A percentile compares a stretch with the other conserved stretches of the same genome.
Conservation (phyloP, 495 filamentous ascomycete species). For the Penicillium arizonense region DNA sequence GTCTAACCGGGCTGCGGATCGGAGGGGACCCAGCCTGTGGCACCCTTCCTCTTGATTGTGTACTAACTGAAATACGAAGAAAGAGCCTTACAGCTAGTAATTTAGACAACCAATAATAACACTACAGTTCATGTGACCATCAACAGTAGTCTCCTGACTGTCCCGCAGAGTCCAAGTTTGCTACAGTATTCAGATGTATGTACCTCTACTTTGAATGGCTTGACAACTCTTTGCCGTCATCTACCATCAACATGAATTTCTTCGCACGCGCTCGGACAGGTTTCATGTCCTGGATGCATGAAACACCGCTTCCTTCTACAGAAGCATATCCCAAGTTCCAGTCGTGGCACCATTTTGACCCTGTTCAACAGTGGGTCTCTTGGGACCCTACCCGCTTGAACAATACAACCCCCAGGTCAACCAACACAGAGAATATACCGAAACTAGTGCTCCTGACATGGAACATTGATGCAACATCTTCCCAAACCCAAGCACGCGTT, state of each 20-base stretch:
- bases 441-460: constrained; percentile 16
- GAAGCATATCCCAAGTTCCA: constrained; percentile 4
- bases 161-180: no score
- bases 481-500: background rate
- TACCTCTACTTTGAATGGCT: no score
- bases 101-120: no score
- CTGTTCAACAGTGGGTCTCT: constrained; percentile 3
- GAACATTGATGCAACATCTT: constrained; percentile 15
- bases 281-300: background rate
- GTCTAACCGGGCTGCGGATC: no score
- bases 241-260: background rate
- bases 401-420: background rate
- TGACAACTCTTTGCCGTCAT: no score
- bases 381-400: background rate
- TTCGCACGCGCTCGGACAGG: background rate
- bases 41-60: no score
- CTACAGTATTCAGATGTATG: no score
- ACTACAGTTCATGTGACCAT: no score
- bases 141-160: no score
- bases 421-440: background rate
- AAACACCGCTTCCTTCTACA: background rate
- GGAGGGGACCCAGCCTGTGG: no score
- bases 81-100: no score
- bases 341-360: constrained; percentile 12
- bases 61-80: no score